These are phyloP conservation scores for Cokeromyces recurvatus DNA, from an alignment of 371 early-diverging fungal genomes.

Conservation along the genomic window DNA sequence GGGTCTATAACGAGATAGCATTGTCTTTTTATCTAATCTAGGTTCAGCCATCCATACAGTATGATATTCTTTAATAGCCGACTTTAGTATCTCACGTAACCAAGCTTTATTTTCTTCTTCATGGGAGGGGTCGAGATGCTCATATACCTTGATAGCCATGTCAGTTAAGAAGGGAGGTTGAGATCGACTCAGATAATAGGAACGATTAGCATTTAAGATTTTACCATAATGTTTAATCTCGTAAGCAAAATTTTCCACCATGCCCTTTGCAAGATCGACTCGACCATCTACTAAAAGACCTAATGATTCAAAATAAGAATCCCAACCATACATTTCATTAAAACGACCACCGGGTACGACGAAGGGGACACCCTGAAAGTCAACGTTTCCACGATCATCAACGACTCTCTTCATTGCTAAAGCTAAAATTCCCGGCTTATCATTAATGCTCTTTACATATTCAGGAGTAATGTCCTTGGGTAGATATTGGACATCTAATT, in stretches of 20 bases:
- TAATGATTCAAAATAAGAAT: slow-evolving; percentile 88
- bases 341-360: slow-evolving; percentile 96
- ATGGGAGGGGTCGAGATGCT: slow-evolving; percentile 37
- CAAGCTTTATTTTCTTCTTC: slow-evolving; percentile 64
- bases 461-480: slow-evolving; percentile 82
- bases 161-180: slow-evolving; percentile 96
- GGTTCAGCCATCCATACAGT: slow-evolving; percentile 84
- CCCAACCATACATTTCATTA: slow-evolving; percentile 98
- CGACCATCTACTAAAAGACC: slow-evolving; percentile 81
- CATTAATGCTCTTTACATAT: slow-evolving; percentile 86
- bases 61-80: slow-evolving; percentile 86
- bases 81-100: slow-evolving; percentile 66
- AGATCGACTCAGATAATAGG: slow-evolving; percentile 91
- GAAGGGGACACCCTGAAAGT: slow-evolving; percentile 77
- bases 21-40: slow-evolving; percentile 67
- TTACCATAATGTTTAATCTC: slow-evolving; percentile 94
- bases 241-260: slow-evolving; percentile 94
- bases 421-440: slow-evolving; percentile 82
- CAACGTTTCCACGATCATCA: slow-evolving; percentile 45
- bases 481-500: slow-evolving; percentile 74
- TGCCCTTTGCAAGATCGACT: slow-evolving; percentile 75
- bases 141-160: slow-evolving; percentile 77
- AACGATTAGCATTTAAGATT: slow-evolving; percentile 95
- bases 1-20: slow-evolving; percentile 76
- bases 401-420: slow-evolving; percentile 61